Percentiles rank a stretch among this genome's conserved stretches.
Evolutionary conservation across 352 stramenopile genomes (phyloP).

Genomic region (Elongisporangium prolatum): DNA sequence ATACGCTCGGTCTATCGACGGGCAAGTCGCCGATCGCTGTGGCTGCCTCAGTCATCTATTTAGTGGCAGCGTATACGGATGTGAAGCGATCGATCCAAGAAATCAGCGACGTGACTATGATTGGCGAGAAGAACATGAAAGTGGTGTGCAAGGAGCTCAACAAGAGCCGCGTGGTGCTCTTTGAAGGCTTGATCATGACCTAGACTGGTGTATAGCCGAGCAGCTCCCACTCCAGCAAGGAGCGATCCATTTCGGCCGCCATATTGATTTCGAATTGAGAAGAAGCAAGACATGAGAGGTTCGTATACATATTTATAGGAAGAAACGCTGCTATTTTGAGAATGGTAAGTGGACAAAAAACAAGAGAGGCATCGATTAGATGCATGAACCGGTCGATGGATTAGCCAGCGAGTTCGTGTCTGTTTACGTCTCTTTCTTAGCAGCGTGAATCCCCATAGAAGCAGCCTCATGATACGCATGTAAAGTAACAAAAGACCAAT

Average conservation of each 20-base stretch:
- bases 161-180: conserved; percentile 75
- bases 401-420: not conserved
- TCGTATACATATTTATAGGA: conserved; percentile 57
- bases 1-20: conserved; percentile 54
- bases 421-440: not conserved
- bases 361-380: not conserved
- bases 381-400: not conserved
- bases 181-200: conserved; percentile 65
- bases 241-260: not conserved
- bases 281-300: conserved; percentile 24
- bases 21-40: conserved; percentile 71
- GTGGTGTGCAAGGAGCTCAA: conserved; percentile 83
- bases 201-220: conserved; percentile 14
- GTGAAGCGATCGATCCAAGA: conserved; percentile 77
- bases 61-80: conserved; percentile 80
- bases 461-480: not conserved
- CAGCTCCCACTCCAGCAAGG: not conserved
- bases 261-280: conserved; percentile 4
- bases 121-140: conserved; percentile 82
- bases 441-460: not conserved
- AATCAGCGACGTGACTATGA: conserved; percentile 79
- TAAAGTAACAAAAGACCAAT: not conserved
- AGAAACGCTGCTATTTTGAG: conserved; percentile 23
- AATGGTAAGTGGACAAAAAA: conserved; percentile 30
- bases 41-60: conserved; percentile 73